Evolutionary conservation across 169 alveolate species (phyloP).

Genomic region (Theileria sp.): DNA sequence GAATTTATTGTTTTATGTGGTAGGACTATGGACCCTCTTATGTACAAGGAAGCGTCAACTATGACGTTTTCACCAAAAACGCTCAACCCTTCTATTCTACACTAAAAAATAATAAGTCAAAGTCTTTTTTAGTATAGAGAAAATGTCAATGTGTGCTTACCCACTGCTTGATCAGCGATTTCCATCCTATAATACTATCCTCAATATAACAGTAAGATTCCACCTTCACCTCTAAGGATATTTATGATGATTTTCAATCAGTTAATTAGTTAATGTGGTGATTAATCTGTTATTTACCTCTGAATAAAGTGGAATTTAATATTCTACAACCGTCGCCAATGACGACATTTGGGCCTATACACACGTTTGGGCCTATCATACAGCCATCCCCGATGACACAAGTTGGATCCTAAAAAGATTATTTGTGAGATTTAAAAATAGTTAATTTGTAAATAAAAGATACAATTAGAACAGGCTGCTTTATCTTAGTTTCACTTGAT

Average conservation of each 20-base stretch:
- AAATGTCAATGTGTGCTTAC: slow-evolving; percentile 10
- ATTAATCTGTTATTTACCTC: slow-evolving; percentile 50
- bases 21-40: slow-evolving; percentile 55
- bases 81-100: slow-evolving; percentile 54
- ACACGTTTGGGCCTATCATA: slow-evolving; percentile 89
- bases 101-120: slow-evolving; percentile 8
- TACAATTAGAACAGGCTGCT: slow-evolving; percentile 1
- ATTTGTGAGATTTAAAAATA: not conserved
- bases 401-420: slow-evolving; percentile 56
- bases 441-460: not conserved
- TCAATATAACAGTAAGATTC: slow-evolving; percentile 38
- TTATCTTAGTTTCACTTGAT: not conserved
- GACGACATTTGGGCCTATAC: slow-evolving; percentile 87
- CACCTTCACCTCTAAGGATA: slow-evolving; percentile 26
- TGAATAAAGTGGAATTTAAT: slow-evolving; percentile 81
- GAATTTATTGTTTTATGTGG: slow-evolving; percentile 59
- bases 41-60: slow-evolving; percentile 40
- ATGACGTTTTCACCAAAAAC: slow-evolving; percentile 56
- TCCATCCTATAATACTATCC: slow-evolving; percentile 66
- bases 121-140: not conserved
- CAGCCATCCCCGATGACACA: slow-evolving; percentile 84
- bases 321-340: slow-evolving; percentile 92
- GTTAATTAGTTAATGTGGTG: not conserved
- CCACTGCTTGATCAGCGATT: slow-evolving; percentile 43
- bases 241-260: not conserved